Base-by-base conservation (phyloP, 805 yeast genomes). In the Huiozyma sinensis region DNA sequence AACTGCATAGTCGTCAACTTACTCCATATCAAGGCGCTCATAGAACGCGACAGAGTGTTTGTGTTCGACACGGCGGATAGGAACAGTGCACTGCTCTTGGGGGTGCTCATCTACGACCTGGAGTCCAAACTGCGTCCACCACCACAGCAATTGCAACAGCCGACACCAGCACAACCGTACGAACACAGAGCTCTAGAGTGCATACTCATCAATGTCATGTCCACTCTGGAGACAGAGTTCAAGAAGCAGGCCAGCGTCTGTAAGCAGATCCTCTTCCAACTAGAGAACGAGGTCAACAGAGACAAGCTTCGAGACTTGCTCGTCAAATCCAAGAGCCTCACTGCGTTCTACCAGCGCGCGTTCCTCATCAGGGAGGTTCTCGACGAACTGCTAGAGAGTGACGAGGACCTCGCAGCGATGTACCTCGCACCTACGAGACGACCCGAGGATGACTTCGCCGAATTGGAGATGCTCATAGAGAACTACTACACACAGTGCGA, bases 401-500 rank as follows among this genome's bases (percentile, higher is more conserved):
- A 87, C 58, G 95, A 88, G 44, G 95, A 85, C 62, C 63, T 88
- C 47, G 77, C 78, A 31, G 82, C 76, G 7, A 81, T 89, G 89
- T 85, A 84, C 57, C 64, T 88, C 42, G 75, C 82, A 0, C 11
- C 9, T 3, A 24, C 39, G 24, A 33, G 33, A 27, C 33, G 36
- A n/a, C n/a, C n/a, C n/a, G 46, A 44, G 5, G 58, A 54, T 24
- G 76, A 75, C 56, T 73, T 71, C 49, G 84, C 81, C 7, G 95
- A 89, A 53, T 72, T 86, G 17, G 97, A 89, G 61, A 82, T 88
- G 81, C 69, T 89, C 41, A 60, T 89, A 17, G 97, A 89, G 57
- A 77, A 95, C 0, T 89, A 89, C 64, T 88, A 85, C 63, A 82
- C 83, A 47, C 96, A 88, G 54, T 82, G 90, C 58, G 96, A 89